Evolutionary conservation across 176 grass and related monocot genomes (phyloP), one percentile per base, ranked within the genome.

Genomic region (Hsuehochloa calcarea): DNA sequence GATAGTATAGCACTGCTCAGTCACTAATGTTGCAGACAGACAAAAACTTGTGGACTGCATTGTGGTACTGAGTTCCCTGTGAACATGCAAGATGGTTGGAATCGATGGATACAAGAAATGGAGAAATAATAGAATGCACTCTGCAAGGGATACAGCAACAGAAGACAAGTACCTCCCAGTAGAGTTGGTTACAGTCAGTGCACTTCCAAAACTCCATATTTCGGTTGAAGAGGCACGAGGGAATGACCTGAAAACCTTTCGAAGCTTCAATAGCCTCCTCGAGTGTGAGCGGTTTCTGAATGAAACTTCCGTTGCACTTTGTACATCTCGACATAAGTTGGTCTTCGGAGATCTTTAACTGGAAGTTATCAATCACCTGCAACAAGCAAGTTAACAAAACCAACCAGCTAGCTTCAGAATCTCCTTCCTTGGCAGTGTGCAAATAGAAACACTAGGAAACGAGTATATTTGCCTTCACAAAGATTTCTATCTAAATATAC

Each of bases 161-260:
- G 23, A 87, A 17, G 34, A 85, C n/a, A 71, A 87, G 43, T 94
- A 99, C 96, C 96, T 99, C 96, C 96, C 96, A 99, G 27, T 99
- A 99, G 34, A 99, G 96, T 71, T 96, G 96, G 69, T 92, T 88
- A 78, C 96, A 99, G 74, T 87, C 91, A 0, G 86, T 99, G 75
- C 96, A 99, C 72, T 96, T 95, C 96, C 96, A 99, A 78, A 99
- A 99, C 66, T 99, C 96, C 75, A 96, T 40, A 87, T 99, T 94
- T 54, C 90, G 78, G 78, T 96, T 87, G 66, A 99, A 99, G 29
- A 99, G 80, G 74, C 96, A 99, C 0, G 88, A 52, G 1, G 96
- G 96, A 79, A 99, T 99, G 77, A 95, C 74, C 62, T 99, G 96
- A 54, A 99, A 99, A 55, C 96, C 96, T 90, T 87, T 99, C 37